Conservation (phyloP, 805 yeast species). For the Sugiyamaella mastotermitis region DNA sequence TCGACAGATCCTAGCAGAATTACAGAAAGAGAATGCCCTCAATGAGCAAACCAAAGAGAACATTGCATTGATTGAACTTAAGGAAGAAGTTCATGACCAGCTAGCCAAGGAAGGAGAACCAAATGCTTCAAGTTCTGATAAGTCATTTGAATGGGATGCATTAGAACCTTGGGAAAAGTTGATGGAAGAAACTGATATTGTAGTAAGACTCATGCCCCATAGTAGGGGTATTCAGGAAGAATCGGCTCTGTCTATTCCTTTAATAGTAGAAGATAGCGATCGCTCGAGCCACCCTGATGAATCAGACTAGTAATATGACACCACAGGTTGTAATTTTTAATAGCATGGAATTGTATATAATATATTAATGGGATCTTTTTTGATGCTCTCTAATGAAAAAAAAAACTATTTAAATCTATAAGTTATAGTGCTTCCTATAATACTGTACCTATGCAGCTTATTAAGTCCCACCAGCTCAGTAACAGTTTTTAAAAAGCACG, state of each 20-base stretch:
- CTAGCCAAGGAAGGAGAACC: not conserved
- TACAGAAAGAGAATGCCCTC: conserved; percentile 11
- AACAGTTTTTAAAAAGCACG: too few relatives aligned
- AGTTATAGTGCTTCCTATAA: too few relatives aligned
- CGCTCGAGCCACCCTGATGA: too few relatives aligned
- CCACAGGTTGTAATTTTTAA: too few relatives aligned
- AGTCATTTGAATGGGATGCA: conserved; percentile 18
- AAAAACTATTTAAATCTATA: too few relatives aligned
- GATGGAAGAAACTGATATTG: conserved; percentile 21
- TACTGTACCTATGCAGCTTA: too few relatives aligned
- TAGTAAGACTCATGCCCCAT: conserved; percentile 24
- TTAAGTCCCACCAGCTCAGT: too few relatives aligned
- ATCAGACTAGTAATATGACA: too few relatives aligned
- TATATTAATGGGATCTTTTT: too few relatives aligned
- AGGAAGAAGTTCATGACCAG: conserved; percentile 8
- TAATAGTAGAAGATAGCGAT: too few relatives aligned
- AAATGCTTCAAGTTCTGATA: not conserved
- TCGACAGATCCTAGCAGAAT: conserved; percentile 10
- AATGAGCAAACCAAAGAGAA: conserved; percentile 4
- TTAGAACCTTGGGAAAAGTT: conserved; percentile 20
- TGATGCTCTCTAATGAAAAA: too few relatives aligned
- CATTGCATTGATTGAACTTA: conserved; percentile 11
- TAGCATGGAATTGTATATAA: too few relatives aligned
- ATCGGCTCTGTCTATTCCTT: not conserved
- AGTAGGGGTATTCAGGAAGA: conserved; percentile 29